Percentiles rank a stretch among this genome's conserved stretches.
Conservation (phyloP, 1,284 basidiomycete species). For the Tylopilus orsonianus region DNA sequence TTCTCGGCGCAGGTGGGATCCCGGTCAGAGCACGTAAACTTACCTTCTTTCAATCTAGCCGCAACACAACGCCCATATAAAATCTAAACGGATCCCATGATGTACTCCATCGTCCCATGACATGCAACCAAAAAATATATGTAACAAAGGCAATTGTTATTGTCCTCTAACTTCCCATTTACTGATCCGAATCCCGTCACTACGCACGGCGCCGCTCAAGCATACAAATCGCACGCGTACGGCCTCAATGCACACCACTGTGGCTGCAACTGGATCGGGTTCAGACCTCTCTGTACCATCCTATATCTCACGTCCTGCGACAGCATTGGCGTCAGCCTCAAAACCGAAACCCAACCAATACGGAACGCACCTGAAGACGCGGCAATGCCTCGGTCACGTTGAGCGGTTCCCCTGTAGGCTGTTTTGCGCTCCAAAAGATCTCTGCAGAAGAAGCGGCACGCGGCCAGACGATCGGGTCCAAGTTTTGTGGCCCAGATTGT, state of each 20-base stretch:
- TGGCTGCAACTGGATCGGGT: slow-evolving; percentile 64
- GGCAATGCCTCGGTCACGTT: slow-evolving; percentile 64
- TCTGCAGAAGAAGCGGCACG: slow-evolving; percentile 61
- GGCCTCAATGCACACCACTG: slow-evolving; percentile 71
- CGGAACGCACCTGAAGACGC: slow-evolving; percentile 57
- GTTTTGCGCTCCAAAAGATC: slow-evolving; percentile 61
- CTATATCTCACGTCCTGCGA: slow-evolving; percentile 60
- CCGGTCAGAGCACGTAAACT: no score
- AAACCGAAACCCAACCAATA: rapidly evolving
- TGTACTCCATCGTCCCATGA: no score
- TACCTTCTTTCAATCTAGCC: no score
- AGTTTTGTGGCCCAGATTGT: slow-evolving; percentile 50
- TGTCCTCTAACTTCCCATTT: background rate
- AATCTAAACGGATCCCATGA: no score
- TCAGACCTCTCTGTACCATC: slow-evolving; percentile 59
- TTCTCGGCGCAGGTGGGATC: no score
- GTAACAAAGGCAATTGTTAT: background rate
- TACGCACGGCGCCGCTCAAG: slow-evolving; percentile 33
- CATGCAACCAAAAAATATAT: no score
- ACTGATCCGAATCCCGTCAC: no score
- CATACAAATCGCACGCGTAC: slow-evolving; percentile 46
- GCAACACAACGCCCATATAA: no score
- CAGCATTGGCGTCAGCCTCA: background rate
- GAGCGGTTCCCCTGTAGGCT: slow-evolving; percentile 36
- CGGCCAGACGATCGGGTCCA: slow-evolving; percentile 60